These are phyloP conservation scores for Penicillium fuscoglaucum DNA, from an alignment of 2,329 filamentous ascomycete genomes.

Conservation along the genomic window DNA sequence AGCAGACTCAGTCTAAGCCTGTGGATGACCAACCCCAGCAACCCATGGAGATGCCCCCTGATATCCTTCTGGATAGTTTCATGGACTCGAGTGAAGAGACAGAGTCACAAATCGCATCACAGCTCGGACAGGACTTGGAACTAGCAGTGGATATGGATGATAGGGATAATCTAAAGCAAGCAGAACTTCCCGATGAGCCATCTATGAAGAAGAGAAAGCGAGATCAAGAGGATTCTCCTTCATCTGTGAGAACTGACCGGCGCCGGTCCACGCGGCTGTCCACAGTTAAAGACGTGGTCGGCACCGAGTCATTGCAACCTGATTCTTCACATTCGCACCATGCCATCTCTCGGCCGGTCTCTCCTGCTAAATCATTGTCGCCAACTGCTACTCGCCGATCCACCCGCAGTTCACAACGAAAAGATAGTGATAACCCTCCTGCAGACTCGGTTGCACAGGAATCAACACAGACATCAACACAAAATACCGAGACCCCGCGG, in stretches of 20 bases:
- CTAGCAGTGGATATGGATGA: slow-evolving; percentile 36
- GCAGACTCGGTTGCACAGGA: background rate
- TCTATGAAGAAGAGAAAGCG: slow-evolving; percentile 39
- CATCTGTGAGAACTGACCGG: slow-evolving; percentile 24
- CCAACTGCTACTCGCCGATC: slow-evolving; percentile 26
- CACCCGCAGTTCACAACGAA: slow-evolving; percentile 27
- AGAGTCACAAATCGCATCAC: slow-evolving; percentile 47
- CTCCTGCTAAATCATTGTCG: slow-evolving; percentile 14
- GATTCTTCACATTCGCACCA: slow-evolving; percentile 17
- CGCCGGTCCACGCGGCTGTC: slow-evolving; percentile 34
- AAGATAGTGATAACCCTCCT: background rate
- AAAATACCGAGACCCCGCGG: slow-evolving; percentile 17
- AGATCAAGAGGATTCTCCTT: slow-evolving; percentile 21
- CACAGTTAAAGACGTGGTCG: slow-evolving; percentile 15
- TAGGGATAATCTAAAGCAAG: slow-evolving; percentile 3
- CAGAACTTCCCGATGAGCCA: slow-evolving; percentile 13
- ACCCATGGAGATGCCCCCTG: background rate
- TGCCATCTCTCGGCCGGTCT: background rate
- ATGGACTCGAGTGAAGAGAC: slow-evolving; percentile 41
- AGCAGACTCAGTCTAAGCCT: slow-evolving; percentile 3
- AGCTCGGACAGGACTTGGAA: slow-evolving; percentile 47
- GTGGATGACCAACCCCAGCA: slow-evolving; percentile 1
- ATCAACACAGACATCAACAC: background rate
- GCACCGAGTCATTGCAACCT: slow-evolving; percentile 12
- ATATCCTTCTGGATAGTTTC: background rate